A percentile compares a stretch with the other conserved stretches of the same genome.
These are phyloP conservation scores for Dalechampia spathulata DNA, from an alignment of 441 rosid species.

Conservation along the genomic window DNA sequence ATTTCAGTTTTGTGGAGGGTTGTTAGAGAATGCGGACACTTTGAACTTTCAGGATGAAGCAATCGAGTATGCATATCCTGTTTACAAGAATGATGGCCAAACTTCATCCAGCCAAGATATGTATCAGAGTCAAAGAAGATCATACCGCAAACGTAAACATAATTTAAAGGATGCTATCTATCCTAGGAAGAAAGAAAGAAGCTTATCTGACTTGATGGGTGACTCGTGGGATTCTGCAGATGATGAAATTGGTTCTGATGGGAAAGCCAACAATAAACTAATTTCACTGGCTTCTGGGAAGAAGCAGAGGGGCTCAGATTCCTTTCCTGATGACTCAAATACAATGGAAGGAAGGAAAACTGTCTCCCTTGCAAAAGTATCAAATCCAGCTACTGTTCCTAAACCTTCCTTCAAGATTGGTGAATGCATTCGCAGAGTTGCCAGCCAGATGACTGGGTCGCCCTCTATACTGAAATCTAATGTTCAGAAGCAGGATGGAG, in stretches of 20 bases:
- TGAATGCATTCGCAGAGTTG: conserved; percentile 83
- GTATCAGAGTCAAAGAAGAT: conserved; percentile 23
- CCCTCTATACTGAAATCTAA: conserved; percentile 48
- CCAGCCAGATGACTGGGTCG: conserved; percentile 82
- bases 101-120: conserved; percentile 15
- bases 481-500: conserved; percentile 30
- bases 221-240: conserved; percentile 39
- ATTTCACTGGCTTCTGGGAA: conserved; percentile 32
- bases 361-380: conserved; percentile 54
- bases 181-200: conserved; percentile 43
- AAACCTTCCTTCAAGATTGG: conserved; percentile 88
- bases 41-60: conserved; percentile 20
- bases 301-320: conserved; percentile 34
- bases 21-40: conserved; percentile 25
- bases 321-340: conserved; percentile 30
- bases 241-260: conserved; percentile 40
- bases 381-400: conserved; percentile 24
- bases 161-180: conserved; percentile 46
- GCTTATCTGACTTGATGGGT: conserved; percentile 39
- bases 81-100: conserved; percentile 16
- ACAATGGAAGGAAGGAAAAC: conserved; percentile 49
- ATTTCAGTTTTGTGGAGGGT: conserved; percentile 30
- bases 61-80: conserved; percentile 9
- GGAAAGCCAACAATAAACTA: conserved; percentile 19
- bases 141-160: conserved; percentile 49